Conservation (phyloP, 768 basidiomycete species). For the Naganishia kalamii region DNA sequence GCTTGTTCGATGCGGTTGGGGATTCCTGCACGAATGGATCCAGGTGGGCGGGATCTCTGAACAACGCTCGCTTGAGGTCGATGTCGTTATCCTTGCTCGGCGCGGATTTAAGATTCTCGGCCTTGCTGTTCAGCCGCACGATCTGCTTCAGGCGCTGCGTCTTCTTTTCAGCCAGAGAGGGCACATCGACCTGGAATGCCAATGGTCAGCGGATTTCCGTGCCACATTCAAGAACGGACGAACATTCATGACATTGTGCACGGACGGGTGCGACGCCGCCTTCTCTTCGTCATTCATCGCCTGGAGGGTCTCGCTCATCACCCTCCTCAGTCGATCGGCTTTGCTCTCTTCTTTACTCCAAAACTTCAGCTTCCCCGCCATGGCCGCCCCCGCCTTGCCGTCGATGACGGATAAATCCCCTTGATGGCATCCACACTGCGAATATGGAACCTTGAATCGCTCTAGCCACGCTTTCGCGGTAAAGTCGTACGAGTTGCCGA, state of each 20-base stretch:
- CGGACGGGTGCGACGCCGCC: constrained; percentile 15
- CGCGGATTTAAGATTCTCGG: neutral
- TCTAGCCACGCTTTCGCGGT: constrained; percentile 14
- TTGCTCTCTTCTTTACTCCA: constrained; percentile 6
- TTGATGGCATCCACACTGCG: constrained; percentile 21
- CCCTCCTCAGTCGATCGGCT: neutral
- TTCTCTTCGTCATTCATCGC: constrained; percentile 15
- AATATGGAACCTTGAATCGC: constrained; percentile 22
- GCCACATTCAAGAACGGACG: neutral
- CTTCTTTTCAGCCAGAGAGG: neutral
- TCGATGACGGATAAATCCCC: neutral
- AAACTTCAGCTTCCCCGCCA: constrained; percentile 16
- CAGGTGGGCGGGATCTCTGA: too few relatives aligned
- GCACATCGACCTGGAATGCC: neutral
- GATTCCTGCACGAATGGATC: too few relatives aligned
- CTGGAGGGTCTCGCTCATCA: too few relatives aligned
- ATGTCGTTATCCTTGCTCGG: too few relatives aligned
- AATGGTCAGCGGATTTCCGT: neutral
- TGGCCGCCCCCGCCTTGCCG: neutral
- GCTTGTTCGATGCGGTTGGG: too few relatives aligned
- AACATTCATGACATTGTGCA: constrained; percentile 14
- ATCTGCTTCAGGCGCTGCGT: neutral
- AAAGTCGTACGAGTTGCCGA: constrained; percentile 15
- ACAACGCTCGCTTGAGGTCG: too few relatives aligned
- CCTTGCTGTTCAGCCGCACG: neutral